Evolutionary conservation across 768 basidiomycete species (phyloP).

Genomic region (Suillus sp.): DNA sequence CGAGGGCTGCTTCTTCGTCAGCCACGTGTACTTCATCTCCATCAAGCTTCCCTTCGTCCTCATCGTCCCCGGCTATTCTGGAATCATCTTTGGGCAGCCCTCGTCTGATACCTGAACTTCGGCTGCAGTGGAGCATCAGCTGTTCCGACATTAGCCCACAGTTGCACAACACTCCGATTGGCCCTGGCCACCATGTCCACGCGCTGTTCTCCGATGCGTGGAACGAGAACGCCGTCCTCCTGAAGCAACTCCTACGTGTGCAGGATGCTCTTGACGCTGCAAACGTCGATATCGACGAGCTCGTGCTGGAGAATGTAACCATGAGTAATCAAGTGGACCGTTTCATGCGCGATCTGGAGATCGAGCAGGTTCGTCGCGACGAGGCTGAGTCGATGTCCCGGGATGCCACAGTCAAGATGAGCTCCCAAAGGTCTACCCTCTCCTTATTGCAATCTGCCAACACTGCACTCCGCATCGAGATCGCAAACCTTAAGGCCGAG

Average conservation of each 20-base stretch:
- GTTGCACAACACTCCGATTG: not conserved
- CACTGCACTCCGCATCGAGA: not conserved
- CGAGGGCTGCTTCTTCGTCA: not conserved
- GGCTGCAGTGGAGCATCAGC: not conserved
- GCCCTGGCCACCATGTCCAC: not conserved
- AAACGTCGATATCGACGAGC: not conserved
- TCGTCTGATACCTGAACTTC: not conserved
- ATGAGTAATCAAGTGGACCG: not conserved
- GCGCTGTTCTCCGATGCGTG: conserved; percentile 3
- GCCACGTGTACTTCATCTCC: not conserved
- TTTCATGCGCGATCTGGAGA: not conserved
- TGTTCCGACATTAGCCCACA: not conserved
- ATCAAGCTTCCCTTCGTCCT: not conserved
- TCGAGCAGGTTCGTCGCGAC: not conserved
- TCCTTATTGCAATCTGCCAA: not conserved
- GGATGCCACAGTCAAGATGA: conserved; percentile 3
- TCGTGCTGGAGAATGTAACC: not conserved
- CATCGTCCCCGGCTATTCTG: not conserved
- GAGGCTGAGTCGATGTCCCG: conserved; percentile 1
- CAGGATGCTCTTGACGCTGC: not conserved
- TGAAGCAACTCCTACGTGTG: not conserved
- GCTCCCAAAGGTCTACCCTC: not conserved
- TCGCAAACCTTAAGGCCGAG: conserved; percentile 1
- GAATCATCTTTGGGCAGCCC: not conserved
- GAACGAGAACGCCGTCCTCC: not conserved